Evolutionary conservation across 768 basidiomycete species (phyloP), one percentile per base, ranked within the genome.

Genomic region (Suillus luteus): DNA sequence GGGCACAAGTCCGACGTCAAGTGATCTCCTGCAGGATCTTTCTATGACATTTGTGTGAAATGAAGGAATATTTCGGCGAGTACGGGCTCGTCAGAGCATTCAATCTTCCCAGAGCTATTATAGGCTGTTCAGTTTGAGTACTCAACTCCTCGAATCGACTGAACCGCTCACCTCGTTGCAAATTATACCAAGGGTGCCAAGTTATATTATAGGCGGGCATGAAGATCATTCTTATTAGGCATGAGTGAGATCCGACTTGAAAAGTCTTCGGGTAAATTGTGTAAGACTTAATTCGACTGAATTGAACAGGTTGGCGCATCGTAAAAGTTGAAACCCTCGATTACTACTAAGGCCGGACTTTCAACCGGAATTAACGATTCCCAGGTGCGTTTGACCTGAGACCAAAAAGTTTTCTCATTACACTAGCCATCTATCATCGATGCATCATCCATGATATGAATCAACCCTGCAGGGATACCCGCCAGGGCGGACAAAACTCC

Each of bases 381-480:
- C n/a, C 46, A 22, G n/a, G 22, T 12, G 46, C 31, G 15, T 35
- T 17, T 31, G 17, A 7, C 51, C 51, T 33, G 31, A 33, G 31
- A 0, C 31, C 31, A 31, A 31, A 31, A 31, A 17, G 31, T 52
- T 52, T 41, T 41, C 14, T 5, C 14, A 15, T 41, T 11, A 38
- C 27, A 31, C 9, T 31, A 31, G 31, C 51, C 17, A 44, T 9
- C 19, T 8, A 15, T 35, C 6, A 35, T 35, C 8, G 31, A 31
- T 31, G 31, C 31, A 31, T 31, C 31, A 31, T 31, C 31, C 31
- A 31, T 31, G 31, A 31, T 10, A n/a, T 8, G 19, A 10, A 8
- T 19, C 31, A 54, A 35, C 54, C 54, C 54, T 55, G 54, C 54
- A 55, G n/a, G 54, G 33, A 35, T 35, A 35, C 35, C 54, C n/a